A percentile compares a stretch with the other conserved stretches of the same genome.
phyloP scores from a whole-genome alignment of 192 early-diverging fungal species.

The Backusella liffmaniae region DNA sequence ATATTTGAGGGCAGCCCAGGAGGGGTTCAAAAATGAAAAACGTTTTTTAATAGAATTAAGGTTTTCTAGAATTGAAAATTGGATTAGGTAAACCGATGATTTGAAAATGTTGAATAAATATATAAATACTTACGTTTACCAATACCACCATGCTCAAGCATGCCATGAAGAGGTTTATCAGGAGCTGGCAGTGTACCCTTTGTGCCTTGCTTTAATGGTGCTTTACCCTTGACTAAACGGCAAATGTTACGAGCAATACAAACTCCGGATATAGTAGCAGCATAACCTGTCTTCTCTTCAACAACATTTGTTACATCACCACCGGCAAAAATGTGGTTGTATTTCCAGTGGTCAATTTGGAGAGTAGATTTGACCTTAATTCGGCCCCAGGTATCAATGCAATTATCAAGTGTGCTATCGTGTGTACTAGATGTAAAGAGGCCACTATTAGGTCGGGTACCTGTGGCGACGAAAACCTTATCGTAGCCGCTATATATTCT shows the following conservation, averaged over 20 bases:
- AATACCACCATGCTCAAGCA: slow-evolving; percentile 31
- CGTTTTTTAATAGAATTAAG: slow-evolving; percentile 28
- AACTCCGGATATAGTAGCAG: slow-evolving; percentile 40
- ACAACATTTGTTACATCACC: slow-evolving; percentile 45
- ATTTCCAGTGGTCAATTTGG: slow-evolving; percentile 35
- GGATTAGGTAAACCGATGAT: background rate
- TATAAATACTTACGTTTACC: slow-evolving; percentile 33
- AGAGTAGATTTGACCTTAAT: slow-evolving; percentile 41
- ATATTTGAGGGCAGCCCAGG: slow-evolving; percentile 41
- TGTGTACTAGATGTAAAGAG: slow-evolving; percentile 11
- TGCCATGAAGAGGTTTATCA: slow-evolving; percentile 35
- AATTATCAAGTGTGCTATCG: slow-evolving; percentile 14
- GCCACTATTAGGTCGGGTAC: slow-evolving; percentile 28
- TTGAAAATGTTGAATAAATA: background rate
- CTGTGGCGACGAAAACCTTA: slow-evolving; percentile 35
- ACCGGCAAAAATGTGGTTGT: slow-evolving; percentile 41
- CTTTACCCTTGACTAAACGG: slow-evolving; percentile 35
- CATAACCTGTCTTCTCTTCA: slow-evolving; percentile 45
- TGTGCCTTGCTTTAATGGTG: slow-evolving; percentile 34
- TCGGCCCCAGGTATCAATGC: slow-evolving; percentile 31
- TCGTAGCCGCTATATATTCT: slow-evolving; percentile 30
- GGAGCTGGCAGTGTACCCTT: slow-evolving; percentile 35
- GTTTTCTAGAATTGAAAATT: slow-evolving; percentile 24
- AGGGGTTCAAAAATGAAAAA: slow-evolving; percentile 34
- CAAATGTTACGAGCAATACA: slow-evolving; percentile 42